Conservation (phyloP, 2,329 filamentous ascomycete species). For the Hymenoscyphus linearis region DNA sequence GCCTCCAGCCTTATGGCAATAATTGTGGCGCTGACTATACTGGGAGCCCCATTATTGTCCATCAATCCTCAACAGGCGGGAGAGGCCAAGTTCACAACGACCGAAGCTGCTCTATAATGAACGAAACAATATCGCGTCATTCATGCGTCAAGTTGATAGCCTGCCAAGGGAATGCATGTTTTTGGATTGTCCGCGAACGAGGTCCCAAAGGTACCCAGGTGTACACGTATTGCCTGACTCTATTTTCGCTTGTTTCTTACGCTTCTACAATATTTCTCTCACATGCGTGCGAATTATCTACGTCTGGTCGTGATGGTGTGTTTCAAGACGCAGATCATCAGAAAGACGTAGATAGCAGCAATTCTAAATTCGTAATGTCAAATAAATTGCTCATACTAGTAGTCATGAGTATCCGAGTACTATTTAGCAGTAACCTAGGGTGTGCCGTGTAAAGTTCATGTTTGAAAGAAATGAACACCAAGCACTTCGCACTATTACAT, state of each 20-base stretch:
- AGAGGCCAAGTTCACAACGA: neutral
- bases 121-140: constrained; percentile 1
- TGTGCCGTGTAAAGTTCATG: neutral
- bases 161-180: neutral
- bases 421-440: neutral
- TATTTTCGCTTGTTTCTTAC: neutral
- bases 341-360: neutral
- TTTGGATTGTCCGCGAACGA: neutral
- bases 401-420: neutral
- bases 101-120: neutral
- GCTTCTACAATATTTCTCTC: neutral
- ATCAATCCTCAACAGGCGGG: neutral
- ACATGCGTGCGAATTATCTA: neutral
- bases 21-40: neutral
- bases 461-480: neutral
- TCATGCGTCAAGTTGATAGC: neutral
- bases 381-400: neutral
- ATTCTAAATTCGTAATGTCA: neutral
- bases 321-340: neutral
- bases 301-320: neutral
- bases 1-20: neutral
- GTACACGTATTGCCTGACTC: neutral
- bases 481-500: neutral
- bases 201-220: neutral
- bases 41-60: neutral